Percentiles rank a stretch among this genome's conserved stretches.
Evolutionary conservation across 2,329 filamentous ascomycete species (phyloP).

Genomic region (Aspergillus japonicus): DNA sequence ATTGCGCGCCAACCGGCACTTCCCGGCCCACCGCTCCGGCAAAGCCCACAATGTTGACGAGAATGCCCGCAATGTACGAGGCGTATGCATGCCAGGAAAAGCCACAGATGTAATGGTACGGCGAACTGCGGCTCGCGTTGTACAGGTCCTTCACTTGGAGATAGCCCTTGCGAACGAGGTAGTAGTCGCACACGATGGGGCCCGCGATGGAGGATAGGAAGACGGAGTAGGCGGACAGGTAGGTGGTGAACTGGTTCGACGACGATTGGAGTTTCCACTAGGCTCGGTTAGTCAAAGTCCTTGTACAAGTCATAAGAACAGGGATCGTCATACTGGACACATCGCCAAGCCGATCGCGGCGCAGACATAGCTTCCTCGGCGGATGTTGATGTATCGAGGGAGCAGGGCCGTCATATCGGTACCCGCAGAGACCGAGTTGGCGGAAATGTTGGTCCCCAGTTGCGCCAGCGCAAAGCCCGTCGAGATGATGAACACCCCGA

Average conservation of each 20-base stretch:
- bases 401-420: slow-evolving; percentile 79
- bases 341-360: slow-evolving; percentile 77
- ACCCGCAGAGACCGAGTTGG: slow-evolving; percentile 79
- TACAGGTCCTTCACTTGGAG: slow-evolving; percentile 77
- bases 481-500: slow-evolving; percentile 73
- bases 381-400: slow-evolving; percentile 78
- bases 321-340: slow-evolving; percentile 60
- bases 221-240: slow-evolving; percentile 86
- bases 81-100: slow-evolving; percentile 81
- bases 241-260: slow-evolving; percentile 84
- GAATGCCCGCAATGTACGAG: slow-evolving; percentile 77
- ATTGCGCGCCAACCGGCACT: slow-evolving; percentile 75
- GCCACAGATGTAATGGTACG: slow-evolving; percentile 75
- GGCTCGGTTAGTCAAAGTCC: slow-evolving; percentile 13
- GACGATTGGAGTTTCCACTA: slow-evolving; percentile 66
- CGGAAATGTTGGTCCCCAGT: slow-evolving; percentile 82
- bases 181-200: slow-evolving; percentile 89
- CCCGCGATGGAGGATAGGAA: slow-evolving; percentile 92
- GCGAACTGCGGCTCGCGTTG: slow-evolving; percentile 55
- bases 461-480: slow-evolving; percentile 73
- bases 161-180: slow-evolving; percentile 78
- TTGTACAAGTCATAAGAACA: background rate
- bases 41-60: slow-evolving; percentile 91
- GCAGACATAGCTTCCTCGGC: slow-evolving; percentile 83
- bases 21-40: slow-evolving; percentile 70